These are phyloP conservation scores for Ottelia alismoides DNA, from an alignment of 106 monocot genomes.

Conservation along the genomic window DNA sequence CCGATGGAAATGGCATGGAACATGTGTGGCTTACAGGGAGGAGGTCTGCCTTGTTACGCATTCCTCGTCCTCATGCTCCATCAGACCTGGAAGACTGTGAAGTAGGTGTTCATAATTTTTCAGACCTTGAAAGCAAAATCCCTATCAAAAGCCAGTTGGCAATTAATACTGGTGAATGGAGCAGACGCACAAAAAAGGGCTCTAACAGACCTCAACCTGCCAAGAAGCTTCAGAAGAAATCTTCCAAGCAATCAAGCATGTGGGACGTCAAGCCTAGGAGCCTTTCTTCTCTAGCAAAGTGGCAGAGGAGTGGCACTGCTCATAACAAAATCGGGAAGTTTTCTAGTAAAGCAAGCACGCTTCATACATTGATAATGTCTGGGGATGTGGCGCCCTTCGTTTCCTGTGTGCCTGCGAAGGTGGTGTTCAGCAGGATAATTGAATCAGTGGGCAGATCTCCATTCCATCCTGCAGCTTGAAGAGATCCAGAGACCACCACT, in stretches of 20 bases:
- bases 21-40: conserved; percentile 68
- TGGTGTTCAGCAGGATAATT: conserved; percentile 28
- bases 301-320: conserved; percentile 2
- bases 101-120: too few relatives aligned
- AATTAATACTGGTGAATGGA: background rate
- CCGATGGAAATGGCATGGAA: conserved; percentile 30
- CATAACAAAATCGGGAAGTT: background rate
- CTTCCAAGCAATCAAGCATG: conserved; percentile 12
- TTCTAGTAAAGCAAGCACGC: background rate
- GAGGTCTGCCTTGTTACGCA: conserved; percentile 63
- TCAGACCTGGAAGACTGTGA: too few relatives aligned
- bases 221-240: conserved; percentile 14
- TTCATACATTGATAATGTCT: conserved; percentile 10
- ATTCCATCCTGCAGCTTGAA: too few relatives aligned
- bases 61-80: too few relatives aligned
- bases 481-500: too few relatives aligned
- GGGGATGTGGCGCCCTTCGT: conserved; percentile 12
- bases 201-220: background rate
- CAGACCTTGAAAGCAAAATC: too few relatives aligned
- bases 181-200: conserved; percentile 8
- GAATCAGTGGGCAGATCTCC: conserved; percentile 17
- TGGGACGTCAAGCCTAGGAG: conserved; percentile 22
- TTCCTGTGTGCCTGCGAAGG: conserved; percentile 26
- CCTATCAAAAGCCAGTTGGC: conserved; percentile 15
- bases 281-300: conserved; percentile 19